These are phyloP conservation scores for Lumnitzera racemosa DNA, from an alignment of 345 rosid species.

Conservation along the genomic window DNA sequence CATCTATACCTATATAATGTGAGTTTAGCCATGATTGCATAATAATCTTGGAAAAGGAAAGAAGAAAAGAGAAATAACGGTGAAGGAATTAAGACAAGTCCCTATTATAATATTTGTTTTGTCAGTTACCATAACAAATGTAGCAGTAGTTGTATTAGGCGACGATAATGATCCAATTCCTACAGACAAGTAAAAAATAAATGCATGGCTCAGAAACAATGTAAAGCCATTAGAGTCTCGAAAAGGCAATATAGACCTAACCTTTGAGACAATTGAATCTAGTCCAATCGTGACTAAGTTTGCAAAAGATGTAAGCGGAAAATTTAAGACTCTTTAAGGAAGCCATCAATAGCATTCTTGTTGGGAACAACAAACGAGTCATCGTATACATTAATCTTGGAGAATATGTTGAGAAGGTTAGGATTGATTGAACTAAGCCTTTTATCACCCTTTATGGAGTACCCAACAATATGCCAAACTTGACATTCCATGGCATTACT, in stretches of 20 bases:
- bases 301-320: constrained; percentile 12
- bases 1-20: too few species aligned
- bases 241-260: constrained; percentile 33
- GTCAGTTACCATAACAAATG: too few species aligned
- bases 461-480: constrained; percentile 24
- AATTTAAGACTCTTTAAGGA: constrained; percentile 41
- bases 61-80: too few species aligned
- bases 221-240: constrained; percentile 26
- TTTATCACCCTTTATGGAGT: constrained; percentile 49
- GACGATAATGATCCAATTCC: constrained; percentile 32
- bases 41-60: too few species aligned
- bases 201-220: constrained; percentile 30
- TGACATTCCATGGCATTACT: too few species aligned
- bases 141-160: too few species aligned
- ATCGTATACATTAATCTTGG: constrained; percentile 33
- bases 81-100: too few species aligned
- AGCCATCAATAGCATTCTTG: constrained; percentile 41
- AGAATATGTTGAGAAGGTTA: constrained; percentile 19
- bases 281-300: constrained; percentile 29
- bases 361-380: constrained; percentile 39
- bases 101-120: too few species aligned
- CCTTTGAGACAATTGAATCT: constrained; percentile 38
- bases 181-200: constrained; percentile 12
- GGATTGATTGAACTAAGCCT: constrained; percentile 26
- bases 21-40: too few species aligned